Percentiles rank a stretch among this genome's conserved stretches.
Conservation (phyloP, 1,284 basidiomycete genomes). For the Tausonia pullulans region DNA sequence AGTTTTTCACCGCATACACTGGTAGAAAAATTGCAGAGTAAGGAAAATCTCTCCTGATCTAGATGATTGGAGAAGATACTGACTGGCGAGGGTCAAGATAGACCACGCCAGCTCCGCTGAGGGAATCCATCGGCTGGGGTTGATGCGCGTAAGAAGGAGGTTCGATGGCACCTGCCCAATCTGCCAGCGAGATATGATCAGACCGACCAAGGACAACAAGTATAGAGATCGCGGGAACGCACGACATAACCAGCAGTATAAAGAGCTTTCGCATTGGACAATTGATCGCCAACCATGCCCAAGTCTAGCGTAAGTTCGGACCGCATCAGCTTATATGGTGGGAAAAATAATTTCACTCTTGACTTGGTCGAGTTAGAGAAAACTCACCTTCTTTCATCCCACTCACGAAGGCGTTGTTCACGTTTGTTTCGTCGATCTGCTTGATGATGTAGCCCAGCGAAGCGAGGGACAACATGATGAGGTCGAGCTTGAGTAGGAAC, state of each 20-base stretch:
- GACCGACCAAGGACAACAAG: neutral
- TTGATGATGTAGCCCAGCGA: slow-evolving; percentile 25
- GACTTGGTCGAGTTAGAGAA: too few species aligned
- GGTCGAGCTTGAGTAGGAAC: slow-evolving; percentile 30
- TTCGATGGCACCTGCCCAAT: slow-evolving; percentile 1
- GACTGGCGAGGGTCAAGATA: neutral
- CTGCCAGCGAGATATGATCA: neutral
- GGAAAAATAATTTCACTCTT: too few species aligned
- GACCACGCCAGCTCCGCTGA: neutral
- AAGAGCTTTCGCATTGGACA: slow-evolving; percentile 3
- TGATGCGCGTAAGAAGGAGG: slow-evolving; percentile 1
- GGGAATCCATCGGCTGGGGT: neutral
- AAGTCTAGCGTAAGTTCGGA: neutral
- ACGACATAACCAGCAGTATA: neutral
- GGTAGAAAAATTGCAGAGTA: too few species aligned
- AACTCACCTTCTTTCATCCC: too few species aligned
- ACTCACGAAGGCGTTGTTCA: slow-evolving; percentile 18
- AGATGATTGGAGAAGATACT: too few species aligned
- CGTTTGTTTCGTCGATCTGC: slow-evolving; percentile 26
- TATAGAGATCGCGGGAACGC: neutral
- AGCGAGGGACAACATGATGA: slow-evolving; percentile 27
- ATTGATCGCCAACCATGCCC: neutral
- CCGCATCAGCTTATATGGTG: too few species aligned
- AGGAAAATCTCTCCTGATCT: too few species aligned
- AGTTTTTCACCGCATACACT: neutral